phyloP scores from a whole-genome alignment of 2,329 filamentous ascomycete species.

The Colletotrichum musicola region DNA sequence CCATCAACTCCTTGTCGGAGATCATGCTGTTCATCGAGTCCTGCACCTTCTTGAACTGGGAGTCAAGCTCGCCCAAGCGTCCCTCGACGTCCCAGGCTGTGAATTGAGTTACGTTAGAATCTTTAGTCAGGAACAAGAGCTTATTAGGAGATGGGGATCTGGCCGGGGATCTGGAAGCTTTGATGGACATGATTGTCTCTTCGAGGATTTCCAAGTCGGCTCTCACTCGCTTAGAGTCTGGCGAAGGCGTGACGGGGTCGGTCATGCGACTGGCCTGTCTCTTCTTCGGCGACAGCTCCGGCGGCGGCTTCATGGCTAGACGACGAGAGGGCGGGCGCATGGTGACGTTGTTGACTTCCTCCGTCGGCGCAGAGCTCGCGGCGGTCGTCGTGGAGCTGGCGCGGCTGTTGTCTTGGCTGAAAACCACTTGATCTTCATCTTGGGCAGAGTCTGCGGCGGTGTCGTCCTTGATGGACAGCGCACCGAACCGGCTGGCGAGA shows the following conservation, averaged over 20 bases:
- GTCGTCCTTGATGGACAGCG: constrained; percentile 55
- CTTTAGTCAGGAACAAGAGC: constrained; percentile 72
- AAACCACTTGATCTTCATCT: constrained; percentile 62
- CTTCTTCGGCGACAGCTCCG: constrained; percentile 36
- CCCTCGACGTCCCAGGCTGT: constrained; percentile 85
- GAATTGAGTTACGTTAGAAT: constrained; percentile 76
- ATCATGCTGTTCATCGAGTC: constrained; percentile 78
- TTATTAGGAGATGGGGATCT: constrained; percentile 61
- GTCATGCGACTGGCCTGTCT: constrained; percentile 37
- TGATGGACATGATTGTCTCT: constrained; percentile 47
- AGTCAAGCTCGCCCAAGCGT: constrained; percentile 81
- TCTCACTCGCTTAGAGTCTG: constrained; percentile 35
- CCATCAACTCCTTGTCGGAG: constrained; percentile 75
- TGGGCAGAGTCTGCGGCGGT: constrained; percentile 33
- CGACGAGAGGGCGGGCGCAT: constrained; percentile 28
- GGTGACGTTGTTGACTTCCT: constrained; percentile 47
- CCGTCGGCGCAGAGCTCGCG: constrained; percentile 39
- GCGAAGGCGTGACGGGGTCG: constrained; percentile 34
- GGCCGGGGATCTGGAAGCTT: constrained; percentile 51
- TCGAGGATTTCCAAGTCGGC: constrained; percentile 43
- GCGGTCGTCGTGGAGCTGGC: constrained; percentile 30
- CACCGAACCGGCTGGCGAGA: constrained; percentile 53
- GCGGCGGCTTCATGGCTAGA: constrained; percentile 17
- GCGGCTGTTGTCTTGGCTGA: constrained; percentile 46
- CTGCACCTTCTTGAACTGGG: constrained; percentile 78